Conservation (phyloP, 805 yeast genomes). For the Schwanniomyces yamadae region DNA sequence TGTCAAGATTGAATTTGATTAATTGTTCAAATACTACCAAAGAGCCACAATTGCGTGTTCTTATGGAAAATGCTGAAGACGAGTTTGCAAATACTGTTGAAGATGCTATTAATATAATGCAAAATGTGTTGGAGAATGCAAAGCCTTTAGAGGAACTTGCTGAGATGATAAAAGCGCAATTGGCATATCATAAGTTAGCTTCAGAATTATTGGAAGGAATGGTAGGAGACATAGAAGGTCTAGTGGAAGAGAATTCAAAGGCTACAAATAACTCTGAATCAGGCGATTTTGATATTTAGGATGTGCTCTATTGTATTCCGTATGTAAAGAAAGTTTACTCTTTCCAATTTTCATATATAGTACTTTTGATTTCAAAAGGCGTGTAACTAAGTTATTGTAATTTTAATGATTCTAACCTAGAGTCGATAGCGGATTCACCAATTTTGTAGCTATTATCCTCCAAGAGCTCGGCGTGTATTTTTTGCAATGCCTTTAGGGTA, state of each 20-base stretch:
- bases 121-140: conserved; percentile 70
- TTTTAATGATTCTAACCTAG: conserved; percentile 30
- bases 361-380: no score
- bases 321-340: no score
- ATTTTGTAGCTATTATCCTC: conserved; percentile 34
- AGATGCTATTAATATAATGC: conserved; percentile 81
- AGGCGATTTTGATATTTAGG: conserved; percentile 32
- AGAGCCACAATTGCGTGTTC: conserved; percentile 70
- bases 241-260: conserved; percentile 47
- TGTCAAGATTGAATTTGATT: conserved; percentile 56
- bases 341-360: no score
- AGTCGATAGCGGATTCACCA: conserved; percentile 29
- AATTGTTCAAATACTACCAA: conserved; percentile 45
- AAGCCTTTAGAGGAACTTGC: conserved; percentile 64
- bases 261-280: conserved; percentile 17
- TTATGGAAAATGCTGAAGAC: conserved; percentile 83
- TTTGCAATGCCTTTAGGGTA: conserved; percentile 79
- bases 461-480: conserved; percentile 76
- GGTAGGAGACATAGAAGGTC: conserved; percentile 60
- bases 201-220: conserved; percentile 62
- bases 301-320: no score
- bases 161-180: conserved; percentile 74
- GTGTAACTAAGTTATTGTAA: conserved; percentile 10
- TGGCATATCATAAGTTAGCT: conserved; percentile 77
- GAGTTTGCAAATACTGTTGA: conserved; percentile 88